Base-by-base conservation (phyloP, 176 grass and related monocot genomes). In the Juncus effusus region DNA sequence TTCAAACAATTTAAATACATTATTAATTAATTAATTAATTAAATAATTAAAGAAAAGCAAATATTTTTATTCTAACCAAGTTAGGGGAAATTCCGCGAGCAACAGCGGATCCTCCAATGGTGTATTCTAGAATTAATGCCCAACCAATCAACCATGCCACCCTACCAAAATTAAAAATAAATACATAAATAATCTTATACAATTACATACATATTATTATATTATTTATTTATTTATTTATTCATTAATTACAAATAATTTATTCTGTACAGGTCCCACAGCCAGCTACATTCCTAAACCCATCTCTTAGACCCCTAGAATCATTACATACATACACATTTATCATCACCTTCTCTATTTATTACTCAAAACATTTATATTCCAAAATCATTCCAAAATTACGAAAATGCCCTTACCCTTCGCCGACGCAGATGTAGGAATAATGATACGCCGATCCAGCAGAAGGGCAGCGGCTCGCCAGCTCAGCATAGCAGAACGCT, bases 61-160 rank as follows among this genome's bases (percentile, higher is more conserved):
- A 35, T 28, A 47, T n/a, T n/a, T n/a, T n/a, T n/a, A 16, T 14
- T 79, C 80, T 78, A 71, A 99, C 94, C 63, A 99, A 75, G 64
- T 99, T 99, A 28, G 94, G 94, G 54, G 94, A 86, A 89, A 99
- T 89, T 70, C 94, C 94, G 42, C 94, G 80, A 13, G 94, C 88
- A 82, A 99, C 88, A 82, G 94, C 94, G 36, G 94, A 82, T 77
- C 94, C 88, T 42, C 94, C 85, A 86, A 97, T 86, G 60, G 88
- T 89, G 72, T 97, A 97, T 74, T 97, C 94, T 56, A 97, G 80
- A 36, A 97, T 80, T 47, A 97, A 67, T 80, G 88, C 85, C 94
- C 94, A 97, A 51, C 94, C 94, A 80, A 97, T 92, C 78, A 97
- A 76, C 94, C 94, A 97, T 64, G 94, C 94, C 77, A 89, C 80